Evolutionary conservation across 192 early-diverging fungal genomes (phyloP).

Genomic region (Paraglomus occultum): DNA sequence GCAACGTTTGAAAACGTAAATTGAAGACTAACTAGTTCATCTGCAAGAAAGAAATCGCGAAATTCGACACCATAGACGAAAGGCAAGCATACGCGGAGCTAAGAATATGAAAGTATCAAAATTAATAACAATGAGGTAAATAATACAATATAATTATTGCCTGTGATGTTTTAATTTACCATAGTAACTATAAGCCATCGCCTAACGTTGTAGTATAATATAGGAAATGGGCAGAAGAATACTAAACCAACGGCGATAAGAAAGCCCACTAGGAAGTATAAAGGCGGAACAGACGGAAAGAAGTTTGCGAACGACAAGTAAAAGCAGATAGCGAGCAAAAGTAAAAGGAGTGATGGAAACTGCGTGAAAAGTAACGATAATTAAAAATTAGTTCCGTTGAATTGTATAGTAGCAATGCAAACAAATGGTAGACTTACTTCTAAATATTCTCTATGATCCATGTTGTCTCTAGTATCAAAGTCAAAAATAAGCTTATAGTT

Average conservation of each 20-base stretch:
- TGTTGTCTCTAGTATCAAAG: slow-evolving; percentile 68
- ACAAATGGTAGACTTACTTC: slow-evolving; percentile 47
- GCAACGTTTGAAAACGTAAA: slow-evolving; percentile 64
- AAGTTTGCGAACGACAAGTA: no score
- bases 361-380: slow-evolving; percentile 1
- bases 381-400: not conserved
- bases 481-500: slow-evolving; percentile 87
- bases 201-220: slow-evolving; percentile 41
- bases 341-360: slow-evolving; percentile 37
- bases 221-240: slow-evolving; percentile 39
- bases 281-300: slow-evolving; percentile 16
- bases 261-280: slow-evolving; percentile 27
- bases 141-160: not conserved
- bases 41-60: slow-evolving; percentile 79
- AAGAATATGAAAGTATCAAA: slow-evolving; percentile 25
- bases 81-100: slow-evolving; percentile 53
- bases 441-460: slow-evolving; percentile 65
- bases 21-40: slow-evolving; percentile 69
- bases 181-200: slow-evolving; percentile 39
- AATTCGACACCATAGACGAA: slow-evolving; percentile 67
- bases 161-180: slow-evolving; percentile 17
- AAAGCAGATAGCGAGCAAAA: slow-evolving; percentile 17
- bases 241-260: slow-evolving; percentile 28
- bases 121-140: slow-evolving; percentile 14
- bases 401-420: not conserved